Percentiles rank a stretch among this genome's conserved stretches.
phyloP scores from a whole-genome alignment of 495 filamentous ascomycete species.

The Ramalina intermedia region DNA sequence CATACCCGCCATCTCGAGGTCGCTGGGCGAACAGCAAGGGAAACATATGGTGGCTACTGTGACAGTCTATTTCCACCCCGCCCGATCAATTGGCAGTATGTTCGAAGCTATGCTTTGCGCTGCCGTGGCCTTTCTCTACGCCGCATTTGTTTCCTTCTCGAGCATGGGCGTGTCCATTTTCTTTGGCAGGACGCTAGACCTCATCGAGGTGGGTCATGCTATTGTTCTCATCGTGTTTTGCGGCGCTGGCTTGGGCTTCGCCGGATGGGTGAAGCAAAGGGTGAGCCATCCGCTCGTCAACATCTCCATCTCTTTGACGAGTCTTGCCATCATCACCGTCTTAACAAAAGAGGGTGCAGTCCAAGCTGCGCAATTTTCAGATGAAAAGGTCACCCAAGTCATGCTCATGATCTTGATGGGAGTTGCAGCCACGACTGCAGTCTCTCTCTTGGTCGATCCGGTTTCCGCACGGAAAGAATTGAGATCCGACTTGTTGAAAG shows the following conservation, averaged over 20 bases:
- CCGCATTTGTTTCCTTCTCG: constrained; percentile 61
- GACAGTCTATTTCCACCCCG: constrained; percentile 95
- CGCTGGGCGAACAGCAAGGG: constrained; percentile 76
- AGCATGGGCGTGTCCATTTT: constrained; percentile 79
- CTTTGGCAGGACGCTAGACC: constrained; percentile 47
- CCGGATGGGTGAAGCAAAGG: constrained; percentile 86
- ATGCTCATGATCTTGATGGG: constrained; percentile 87
- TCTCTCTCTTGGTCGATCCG: constrained; percentile 68
- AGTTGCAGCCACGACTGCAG: constrained; percentile 53
- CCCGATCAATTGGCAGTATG: constrained; percentile 80
- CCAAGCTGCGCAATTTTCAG: constrained; percentile 62
- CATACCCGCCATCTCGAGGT: constrained; percentile 51
- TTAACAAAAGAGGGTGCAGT: constrained; percentile 86
- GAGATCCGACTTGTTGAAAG: constrained; percentile 57
- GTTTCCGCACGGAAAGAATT: constrained; percentile 65
- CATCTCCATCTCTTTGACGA: constrained; percentile 77
- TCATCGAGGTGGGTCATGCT: constrained; percentile 59
- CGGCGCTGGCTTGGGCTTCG: constrained; percentile 75
- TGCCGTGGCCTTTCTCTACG: constrained; percentile 67
- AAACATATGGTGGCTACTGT: constrained; percentile 93
- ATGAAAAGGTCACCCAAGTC: constrained; percentile 73
- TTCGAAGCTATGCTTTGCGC: constrained; percentile 77
- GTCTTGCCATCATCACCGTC: constrained; percentile 82
- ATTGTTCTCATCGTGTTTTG: constrained; percentile 78
- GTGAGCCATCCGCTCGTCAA: constrained; percentile 78